Conservation (phyloP, 2,329 filamentous ascomycete genomes). For the Chaetomiaceae sp. region DNA sequence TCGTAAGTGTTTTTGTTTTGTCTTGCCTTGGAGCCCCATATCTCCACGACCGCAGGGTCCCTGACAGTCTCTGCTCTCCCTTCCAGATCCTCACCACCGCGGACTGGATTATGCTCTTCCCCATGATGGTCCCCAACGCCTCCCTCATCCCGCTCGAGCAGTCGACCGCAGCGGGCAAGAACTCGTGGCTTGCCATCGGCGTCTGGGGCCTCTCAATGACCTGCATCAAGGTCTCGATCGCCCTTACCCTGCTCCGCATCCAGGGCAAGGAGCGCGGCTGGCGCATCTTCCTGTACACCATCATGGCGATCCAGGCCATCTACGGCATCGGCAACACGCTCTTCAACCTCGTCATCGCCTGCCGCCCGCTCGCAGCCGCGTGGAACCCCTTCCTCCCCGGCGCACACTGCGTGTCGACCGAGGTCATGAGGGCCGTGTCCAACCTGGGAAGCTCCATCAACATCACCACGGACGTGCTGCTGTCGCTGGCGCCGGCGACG, state of each 20-base stretch:
- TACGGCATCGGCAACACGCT: conserved; percentile 23
- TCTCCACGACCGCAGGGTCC: background rate
- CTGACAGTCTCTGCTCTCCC: background rate
- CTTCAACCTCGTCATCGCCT: conserved; percentile 21
- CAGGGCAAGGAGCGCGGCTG: conserved; percentile 16
- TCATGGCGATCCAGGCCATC: conserved; percentile 17
- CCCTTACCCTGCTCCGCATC: conserved; percentile 23
- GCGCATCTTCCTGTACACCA: conserved; percentile 22
- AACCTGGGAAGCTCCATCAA: conserved; percentile 21
- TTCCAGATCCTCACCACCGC: conserved; percentile 17
- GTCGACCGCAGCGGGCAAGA: conserved; percentile 10
- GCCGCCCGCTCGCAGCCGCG: conserved; percentile 19
- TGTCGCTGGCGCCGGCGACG: conserved; percentile 22
- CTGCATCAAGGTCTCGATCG: conserved; percentile 24
- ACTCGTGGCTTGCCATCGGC: conserved; percentile 22
- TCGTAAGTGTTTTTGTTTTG: conserved; percentile 11
- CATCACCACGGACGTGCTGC: conserved; percentile 23
- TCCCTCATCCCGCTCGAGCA: conserved; percentile 12
- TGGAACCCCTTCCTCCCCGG: conserved; percentile 17
- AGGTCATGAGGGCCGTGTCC: conserved; percentile 15
- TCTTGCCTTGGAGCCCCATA: background rate
- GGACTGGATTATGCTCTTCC: conserved; percentile 20
- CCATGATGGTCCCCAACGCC: conserved; percentile 8
- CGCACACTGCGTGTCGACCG: conserved; percentile 15
- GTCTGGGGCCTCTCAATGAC: conserved; percentile 25